Percentiles rank a stretch among this genome's conserved stretches.
These are phyloP conservation scores for Chenopodium formosanum DNA, from an alignment of 148 eudicot species.

Conservation along the genomic window DNA sequence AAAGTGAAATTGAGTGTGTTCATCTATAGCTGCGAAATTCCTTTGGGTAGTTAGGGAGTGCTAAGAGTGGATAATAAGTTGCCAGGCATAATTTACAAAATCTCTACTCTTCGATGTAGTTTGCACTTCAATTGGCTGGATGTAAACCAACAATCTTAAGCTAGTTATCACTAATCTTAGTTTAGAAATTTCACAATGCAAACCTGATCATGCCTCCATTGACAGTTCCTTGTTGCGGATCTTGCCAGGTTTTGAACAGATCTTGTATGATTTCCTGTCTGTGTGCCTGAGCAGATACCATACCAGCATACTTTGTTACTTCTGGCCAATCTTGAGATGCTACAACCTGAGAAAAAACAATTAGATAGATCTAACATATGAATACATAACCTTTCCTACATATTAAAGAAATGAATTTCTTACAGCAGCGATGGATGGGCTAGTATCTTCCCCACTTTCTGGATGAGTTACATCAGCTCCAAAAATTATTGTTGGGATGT, in stretches of 20 bases:
- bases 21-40: too few relatives aligned
- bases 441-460: constrained; percentile 78
- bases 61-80: too few relatives aligned
- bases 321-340: constrained; percentile 98
- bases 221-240: constrained; percentile 64
- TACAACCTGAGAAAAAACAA: constrained; percentile 52
- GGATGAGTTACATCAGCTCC: constrained; percentile 99
- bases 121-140: background rate
- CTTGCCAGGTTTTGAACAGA: constrained; percentile 72
- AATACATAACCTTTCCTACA: background rate
- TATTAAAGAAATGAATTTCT: constrained; percentile 11
- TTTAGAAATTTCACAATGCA: background rate
- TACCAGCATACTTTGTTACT: constrained; percentile 83
- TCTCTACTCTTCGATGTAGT: background rate
- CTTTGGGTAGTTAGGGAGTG: too few relatives aligned
- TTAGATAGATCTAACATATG: constrained; percentile 5
- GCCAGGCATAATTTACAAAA: too few relatives aligned
- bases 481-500: constrained; percentile 82
- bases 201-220: constrained; percentile 89
- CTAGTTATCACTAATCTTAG: too few relatives aligned
- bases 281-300: constrained; percentile 88
- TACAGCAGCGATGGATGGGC: constrained; percentile 95
- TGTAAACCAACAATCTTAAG: background rate
- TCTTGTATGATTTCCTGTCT: constrained; percentile 95
- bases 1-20: too few relatives aligned